phyloP scores from a whole-genome alignment of 305 asterid species.

The Solanum aculeatissimum region DNA sequence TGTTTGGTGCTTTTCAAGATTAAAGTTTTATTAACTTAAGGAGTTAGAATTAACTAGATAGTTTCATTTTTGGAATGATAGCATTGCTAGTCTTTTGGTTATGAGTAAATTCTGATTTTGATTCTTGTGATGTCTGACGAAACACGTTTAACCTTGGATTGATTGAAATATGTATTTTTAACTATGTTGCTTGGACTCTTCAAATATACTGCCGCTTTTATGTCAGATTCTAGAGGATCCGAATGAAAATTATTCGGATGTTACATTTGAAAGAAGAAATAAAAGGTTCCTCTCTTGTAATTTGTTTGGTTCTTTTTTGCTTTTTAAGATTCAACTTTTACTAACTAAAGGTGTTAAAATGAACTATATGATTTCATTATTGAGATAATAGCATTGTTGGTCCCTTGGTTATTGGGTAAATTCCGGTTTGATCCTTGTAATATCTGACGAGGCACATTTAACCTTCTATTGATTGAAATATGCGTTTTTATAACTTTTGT shows the following conservation, averaged over 20 bases:
- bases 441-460: background rate
- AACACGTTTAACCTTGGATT: background rate
- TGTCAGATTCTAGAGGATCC: no score
- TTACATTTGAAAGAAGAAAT: no score
- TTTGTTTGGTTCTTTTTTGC: background rate
- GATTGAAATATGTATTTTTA: background rate
- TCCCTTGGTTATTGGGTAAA: background rate
- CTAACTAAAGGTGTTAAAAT: background rate
- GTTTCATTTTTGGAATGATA: background rate
- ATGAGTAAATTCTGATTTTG: background rate
- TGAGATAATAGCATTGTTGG: background rate
- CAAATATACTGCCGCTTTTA: no score
- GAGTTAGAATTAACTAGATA: background rate
- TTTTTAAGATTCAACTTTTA: background rate
- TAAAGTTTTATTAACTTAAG: background rate
- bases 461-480: background rate
- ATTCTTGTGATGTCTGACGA: background rate
- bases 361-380: background rate
- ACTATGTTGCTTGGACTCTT: no score
- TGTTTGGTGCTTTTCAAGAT: background rate
- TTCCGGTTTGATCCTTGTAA: background rate
- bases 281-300: background rate
- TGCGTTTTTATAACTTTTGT: background rate
- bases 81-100: background rate
- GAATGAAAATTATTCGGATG: no score